Evolutionary conservation across 2,329 filamentous ascomycete genomes (phyloP).

Genomic region (Colletotrichum sp.): DNA sequence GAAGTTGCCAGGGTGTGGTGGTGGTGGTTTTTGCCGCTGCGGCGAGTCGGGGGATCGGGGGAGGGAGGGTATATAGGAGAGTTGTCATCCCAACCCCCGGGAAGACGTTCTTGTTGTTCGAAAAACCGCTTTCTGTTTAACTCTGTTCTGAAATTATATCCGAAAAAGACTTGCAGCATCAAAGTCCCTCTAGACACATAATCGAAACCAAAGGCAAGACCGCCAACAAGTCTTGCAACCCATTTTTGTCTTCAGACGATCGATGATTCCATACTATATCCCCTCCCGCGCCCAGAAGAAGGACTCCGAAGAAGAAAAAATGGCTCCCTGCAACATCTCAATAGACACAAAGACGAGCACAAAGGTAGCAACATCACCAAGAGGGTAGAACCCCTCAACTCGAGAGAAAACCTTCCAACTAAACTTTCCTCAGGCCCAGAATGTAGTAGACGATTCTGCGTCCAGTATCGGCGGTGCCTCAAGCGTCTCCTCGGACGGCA

Average conservation of each 20-base stretch:
- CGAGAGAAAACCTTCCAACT: neutral
- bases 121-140: neutral
- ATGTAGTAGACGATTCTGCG: slow-evolving; percentile 22
- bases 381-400: neutral
- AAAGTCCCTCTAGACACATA: neutral
- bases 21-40: neutral
- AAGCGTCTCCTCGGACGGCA: neutral
- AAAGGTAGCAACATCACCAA: neutral
- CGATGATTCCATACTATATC: neutral
- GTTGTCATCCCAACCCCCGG: neutral
- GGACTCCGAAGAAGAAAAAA: neutral
- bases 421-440: neutral
- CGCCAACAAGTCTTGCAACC: neutral
- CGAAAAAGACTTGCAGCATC: neutral
- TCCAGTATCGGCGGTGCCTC: slow-evolving; percentile 15
- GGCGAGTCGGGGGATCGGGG: neutral
- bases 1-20: neutral
- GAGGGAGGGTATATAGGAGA: neutral
- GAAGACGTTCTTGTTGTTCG: neutral
- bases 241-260: neutral
- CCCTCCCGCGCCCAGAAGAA: neutral
- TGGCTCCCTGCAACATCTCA: neutral
- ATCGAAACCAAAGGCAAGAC: neutral
- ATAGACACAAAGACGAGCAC: neutral
- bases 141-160: neutral